Evolutionary conservation across 192 early-diverging fungal species (phyloP).

Genomic region (Obelidium mucronatum): DNA sequence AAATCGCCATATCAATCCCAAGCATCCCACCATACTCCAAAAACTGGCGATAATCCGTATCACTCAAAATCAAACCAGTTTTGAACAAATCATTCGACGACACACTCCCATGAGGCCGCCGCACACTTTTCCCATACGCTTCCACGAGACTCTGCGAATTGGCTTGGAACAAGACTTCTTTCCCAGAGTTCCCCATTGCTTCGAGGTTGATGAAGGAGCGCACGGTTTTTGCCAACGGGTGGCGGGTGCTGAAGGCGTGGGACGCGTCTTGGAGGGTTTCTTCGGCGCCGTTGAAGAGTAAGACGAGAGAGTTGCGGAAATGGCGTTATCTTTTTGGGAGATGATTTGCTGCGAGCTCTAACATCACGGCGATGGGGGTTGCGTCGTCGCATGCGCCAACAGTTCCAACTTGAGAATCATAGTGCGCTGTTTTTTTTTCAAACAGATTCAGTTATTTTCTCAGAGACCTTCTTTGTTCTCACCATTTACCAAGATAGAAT

Average conservation of each 20-base stretch:
- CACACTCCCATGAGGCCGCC: conserved; percentile 73
- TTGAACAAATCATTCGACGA: conserved; percentile 57
- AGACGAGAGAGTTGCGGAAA: conserved; percentile 46
- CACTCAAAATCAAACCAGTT: conserved; percentile 68
- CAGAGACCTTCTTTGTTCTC: too few species aligned
- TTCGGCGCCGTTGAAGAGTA: conserved; percentile 79
- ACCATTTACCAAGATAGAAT: conserved; percentile 75
- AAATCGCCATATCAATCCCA: conserved; percentile 72
- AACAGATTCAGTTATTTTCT: too few species aligned
- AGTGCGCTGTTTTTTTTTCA: too few species aligned
- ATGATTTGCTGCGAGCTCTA: conserved; percentile 58
- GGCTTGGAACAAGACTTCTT: conserved; percentile 77
- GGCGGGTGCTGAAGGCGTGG: conserved; percentile 69
- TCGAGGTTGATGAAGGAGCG: conserved; percentile 80
- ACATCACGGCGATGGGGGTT: conserved; percentile 75
- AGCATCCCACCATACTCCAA: conserved; percentile 67
- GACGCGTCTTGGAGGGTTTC: conserved; percentile 79
- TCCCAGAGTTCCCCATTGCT: conserved; percentile 70
- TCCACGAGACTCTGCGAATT: conserved; percentile 72
- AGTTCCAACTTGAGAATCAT: conserved; percentile 56
- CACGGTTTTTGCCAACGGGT: conserved; percentile 51
- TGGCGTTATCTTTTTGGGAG: conserved; percentile 26
- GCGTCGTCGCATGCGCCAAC: conserved; percentile 73
- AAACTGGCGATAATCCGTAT: conserved; percentile 82
- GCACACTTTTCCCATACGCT: conserved; percentile 63